Evolutionary conservation across 2,329 filamentous ascomycete genomes (phyloP).

Genomic region (Periconia sp.): DNA sequence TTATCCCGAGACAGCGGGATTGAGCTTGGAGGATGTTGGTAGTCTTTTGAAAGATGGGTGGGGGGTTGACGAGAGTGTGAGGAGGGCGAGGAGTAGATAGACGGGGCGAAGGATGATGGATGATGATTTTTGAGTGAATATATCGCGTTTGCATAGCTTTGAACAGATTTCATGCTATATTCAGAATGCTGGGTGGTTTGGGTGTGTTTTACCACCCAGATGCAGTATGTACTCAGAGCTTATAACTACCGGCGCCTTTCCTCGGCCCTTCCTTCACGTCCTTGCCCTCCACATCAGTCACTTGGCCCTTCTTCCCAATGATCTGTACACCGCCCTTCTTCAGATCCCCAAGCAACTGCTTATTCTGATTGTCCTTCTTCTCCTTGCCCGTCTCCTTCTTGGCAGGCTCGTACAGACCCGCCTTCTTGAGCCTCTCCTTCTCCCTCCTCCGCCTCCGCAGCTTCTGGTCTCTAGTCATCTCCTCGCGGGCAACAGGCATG

Average conservation of each 20-base stretch:
- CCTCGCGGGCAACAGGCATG: conserved; percentile 77
- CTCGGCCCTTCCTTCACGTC: conserved; percentile 58
- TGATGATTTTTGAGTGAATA: not conserved
- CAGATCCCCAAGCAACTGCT: conserved; percentile 68
- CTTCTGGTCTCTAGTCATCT: conserved; percentile 90
- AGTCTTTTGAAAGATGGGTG: conserved; percentile 73
- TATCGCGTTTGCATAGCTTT: too few species aligned
- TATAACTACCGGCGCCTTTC: conserved; percentile 40
- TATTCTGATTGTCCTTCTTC: conserved; percentile 65
- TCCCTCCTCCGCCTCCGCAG: conserved; percentile 75
- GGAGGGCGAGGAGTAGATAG: conserved; percentile 19
- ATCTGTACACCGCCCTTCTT: conserved; percentile 90
- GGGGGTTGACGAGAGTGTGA: conserved; percentile 59
- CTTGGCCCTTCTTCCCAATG: conserved; percentile 86
- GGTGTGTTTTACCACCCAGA: too few species aligned
- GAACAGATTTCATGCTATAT: too few species aligned
- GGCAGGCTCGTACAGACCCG: conserved; percentile 57
- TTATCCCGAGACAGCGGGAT: conserved; percentile 85
- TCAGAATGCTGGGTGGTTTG: too few species aligned
- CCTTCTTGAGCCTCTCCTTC: conserved; percentile 84
- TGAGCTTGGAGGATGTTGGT: conserved; percentile 81
- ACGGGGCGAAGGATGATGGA: conserved; percentile 1
- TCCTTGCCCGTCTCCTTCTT: conserved; percentile 55
- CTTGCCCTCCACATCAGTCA: conserved; percentile 83
- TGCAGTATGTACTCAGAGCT: conserved; percentile 26